Conservation (phyloP, 176 grass and related monocot genomes). For the Bothriochloa decipiens region DNA sequence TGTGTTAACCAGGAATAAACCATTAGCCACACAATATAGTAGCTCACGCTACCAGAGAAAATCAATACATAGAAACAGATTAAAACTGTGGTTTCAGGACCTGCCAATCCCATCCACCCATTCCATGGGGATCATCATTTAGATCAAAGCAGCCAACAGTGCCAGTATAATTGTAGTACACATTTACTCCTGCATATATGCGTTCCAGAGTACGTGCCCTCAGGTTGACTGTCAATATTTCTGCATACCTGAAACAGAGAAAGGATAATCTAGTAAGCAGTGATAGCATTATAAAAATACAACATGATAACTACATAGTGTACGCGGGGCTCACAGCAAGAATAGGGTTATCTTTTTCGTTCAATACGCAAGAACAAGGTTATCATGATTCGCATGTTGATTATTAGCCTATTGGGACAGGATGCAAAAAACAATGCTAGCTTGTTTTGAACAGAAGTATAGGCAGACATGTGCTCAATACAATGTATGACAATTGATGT, state of each 20-base stretch:
- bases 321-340: background rate
- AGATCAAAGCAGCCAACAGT: conserved; percentile 85
- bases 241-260: conserved; percentile 69
- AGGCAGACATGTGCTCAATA: background rate
- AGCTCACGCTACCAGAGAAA: background rate
- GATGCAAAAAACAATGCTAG: background rate
- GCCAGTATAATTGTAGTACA: conserved; percentile 93
- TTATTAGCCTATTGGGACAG: background rate
- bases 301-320: background rate
- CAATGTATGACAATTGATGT: background rate
- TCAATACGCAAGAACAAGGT: background rate
- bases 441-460: background rate
- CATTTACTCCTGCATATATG: conserved; percentile 85
- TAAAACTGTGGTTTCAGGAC: conserved; percentile 33
- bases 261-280: conserved; percentile 16
- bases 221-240: conserved; percentile 75
- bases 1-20: conserved; percentile 45
- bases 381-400: background rate
- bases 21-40: conserved; percentile 24
- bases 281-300: background rate
- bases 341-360: background rate
- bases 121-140: conserved; percentile 93
- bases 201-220: conserved; percentile 61
- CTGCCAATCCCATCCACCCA: conserved; percentile 97
- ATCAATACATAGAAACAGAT: background rate